Percentiles rank a stretch among this genome's conserved stretches.
Conservation (phyloP, 2,329 filamentous ascomycete species). For the Leptographium lundbergii region DNA sequence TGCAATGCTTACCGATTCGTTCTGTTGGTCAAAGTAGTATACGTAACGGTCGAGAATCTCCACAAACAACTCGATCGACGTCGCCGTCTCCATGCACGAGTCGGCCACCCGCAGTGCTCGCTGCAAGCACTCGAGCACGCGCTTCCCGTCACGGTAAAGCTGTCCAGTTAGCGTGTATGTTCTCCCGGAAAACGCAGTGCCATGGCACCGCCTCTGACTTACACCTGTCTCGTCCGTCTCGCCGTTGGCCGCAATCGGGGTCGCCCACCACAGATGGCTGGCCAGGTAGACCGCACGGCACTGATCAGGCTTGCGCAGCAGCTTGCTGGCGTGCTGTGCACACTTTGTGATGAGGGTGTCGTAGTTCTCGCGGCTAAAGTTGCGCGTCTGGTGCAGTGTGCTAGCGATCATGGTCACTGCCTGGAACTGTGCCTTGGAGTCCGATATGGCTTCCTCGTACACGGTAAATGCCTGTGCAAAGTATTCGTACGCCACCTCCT, state of each 20-base stretch:
- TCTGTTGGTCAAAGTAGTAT: slow-evolving; percentile 98
- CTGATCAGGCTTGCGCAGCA: slow-evolving; percentile 95
- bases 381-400: slow-evolving; percentile 73
- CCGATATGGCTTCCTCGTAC: slow-evolving; percentile 91
- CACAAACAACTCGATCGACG: slow-evolving; percentile 94
- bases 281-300: slow-evolving; percentile 93
- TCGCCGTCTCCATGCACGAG: slow-evolving; percentile 96
- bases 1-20: slow-evolving; percentile 63
- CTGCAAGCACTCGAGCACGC: slow-evolving; percentile 91
- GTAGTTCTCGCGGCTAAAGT: slow-evolving; percentile 95
- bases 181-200: background rate
- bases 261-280: slow-evolving; percentile 96
- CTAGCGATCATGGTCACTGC: slow-evolving; percentile 90
- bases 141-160: slow-evolving; percentile 95
- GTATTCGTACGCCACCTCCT: slow-evolving; percentile 96
- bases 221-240: slow-evolving; percentile 75
- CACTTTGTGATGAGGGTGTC: slow-evolving; percentile 98
- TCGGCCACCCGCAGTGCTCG: slow-evolving; percentile 91
- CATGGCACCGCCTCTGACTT: slow-evolving; percentile 23
- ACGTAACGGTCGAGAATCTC: slow-evolving; percentile 98
- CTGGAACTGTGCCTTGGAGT: slow-evolving; percentile 94
- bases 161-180: slow-evolving; percentile 21
- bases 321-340: slow-evolving; percentile 88
- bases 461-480: slow-evolving; percentile 97
- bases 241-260: slow-evolving; percentile 61